These are phyloP conservation scores for Fallopia convolvulus DNA, from an alignment of 148 eudicot species.

Conservation along the genomic window DNA sequence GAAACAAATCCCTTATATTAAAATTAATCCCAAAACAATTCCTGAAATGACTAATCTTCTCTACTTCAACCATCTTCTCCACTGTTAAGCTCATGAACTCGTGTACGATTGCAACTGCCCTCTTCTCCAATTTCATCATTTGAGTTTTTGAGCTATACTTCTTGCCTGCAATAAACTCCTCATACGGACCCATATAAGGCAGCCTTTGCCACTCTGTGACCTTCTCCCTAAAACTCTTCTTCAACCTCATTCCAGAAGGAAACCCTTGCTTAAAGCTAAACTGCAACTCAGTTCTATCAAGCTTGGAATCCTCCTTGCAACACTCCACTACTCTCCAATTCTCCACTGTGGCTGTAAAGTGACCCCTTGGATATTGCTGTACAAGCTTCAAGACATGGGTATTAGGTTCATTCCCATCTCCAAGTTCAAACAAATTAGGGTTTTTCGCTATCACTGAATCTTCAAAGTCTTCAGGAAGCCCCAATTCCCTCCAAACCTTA, in stretches of 20 bases:
- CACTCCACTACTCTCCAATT: slow-evolving; percentile 79
- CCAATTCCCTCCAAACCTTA: slow-evolving; percentile 85
- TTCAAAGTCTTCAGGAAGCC: slow-evolving; percentile 88
- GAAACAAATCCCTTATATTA: slow-evolving; percentile 80
- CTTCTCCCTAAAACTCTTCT: slow-evolving; percentile 57
- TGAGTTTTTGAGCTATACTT: slow-evolving; percentile 41
- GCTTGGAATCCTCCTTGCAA: slow-evolving; percentile 55
- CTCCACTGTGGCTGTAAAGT: slow-evolving; percentile 52
- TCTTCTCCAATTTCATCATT: slow-evolving; percentile 52
- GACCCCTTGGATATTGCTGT: slow-evolving; percentile 22
- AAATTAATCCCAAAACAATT: slow-evolving; percentile 84
- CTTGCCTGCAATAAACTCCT: slow-evolving; percentile 34
- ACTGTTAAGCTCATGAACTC: slow-evolving; percentile 91
- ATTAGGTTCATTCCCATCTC: slow-evolving; percentile 59
- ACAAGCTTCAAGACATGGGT: slow-evolving; percentile 67
- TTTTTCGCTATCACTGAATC: slow-evolving; percentile 59
- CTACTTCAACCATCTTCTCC: slow-evolving; percentile 94
- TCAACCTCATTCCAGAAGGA: slow-evolving; percentile 86
- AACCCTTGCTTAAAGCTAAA: slow-evolving; percentile 76
- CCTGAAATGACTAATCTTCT: slow-evolving; percentile 93
- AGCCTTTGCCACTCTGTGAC: slow-evolving; percentile 79
- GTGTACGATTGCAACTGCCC: slow-evolving; percentile 88
- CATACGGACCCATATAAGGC: slow-evolving; percentile 72
- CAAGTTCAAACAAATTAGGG: slow-evolving; percentile 45
- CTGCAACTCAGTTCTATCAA: slow-evolving; percentile 52